phyloP scores from a whole-genome alignment of 192 early-diverging fungal genomes.

The Entomortierella parvispora region DNA sequence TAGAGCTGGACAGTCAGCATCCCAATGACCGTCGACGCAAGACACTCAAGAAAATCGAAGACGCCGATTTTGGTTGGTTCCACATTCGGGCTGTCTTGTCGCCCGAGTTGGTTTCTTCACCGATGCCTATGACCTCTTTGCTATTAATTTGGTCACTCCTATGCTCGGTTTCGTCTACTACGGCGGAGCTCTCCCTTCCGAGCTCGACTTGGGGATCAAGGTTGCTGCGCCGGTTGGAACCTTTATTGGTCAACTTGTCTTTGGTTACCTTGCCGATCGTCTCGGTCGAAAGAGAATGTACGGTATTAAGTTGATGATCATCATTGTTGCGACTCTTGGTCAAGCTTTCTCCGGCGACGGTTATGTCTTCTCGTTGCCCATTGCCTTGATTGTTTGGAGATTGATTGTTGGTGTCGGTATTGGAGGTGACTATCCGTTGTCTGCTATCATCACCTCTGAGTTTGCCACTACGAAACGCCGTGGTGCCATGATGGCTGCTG shows the following conservation, averaged over 20 bases:
- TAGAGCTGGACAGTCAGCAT: too few species aligned
- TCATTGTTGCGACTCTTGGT: constrained; percentile 87
- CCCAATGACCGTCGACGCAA: constrained; percentile 23
- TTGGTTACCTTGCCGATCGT: constrained; percentile 83
- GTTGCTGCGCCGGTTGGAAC: constrained; percentile 87
- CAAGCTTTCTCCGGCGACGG: constrained; percentile 78
- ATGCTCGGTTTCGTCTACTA: constrained; percentile 84
- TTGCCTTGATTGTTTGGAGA: constrained; percentile 88
- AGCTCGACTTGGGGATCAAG: constrained; percentile 86
- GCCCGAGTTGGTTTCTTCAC: constrained; percentile 88
- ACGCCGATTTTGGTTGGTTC: constrained; percentile 79
- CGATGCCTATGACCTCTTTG: constrained; percentile 94
- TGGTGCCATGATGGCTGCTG: constrained; percentile 80
- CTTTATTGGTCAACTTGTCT: constrained; percentile 87
- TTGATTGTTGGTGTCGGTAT: constrained; percentile 93
- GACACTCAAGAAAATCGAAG: constrained; percentile 55
- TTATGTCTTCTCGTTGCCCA: constrained; percentile 74
- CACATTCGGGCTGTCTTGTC: constrained; percentile 76
- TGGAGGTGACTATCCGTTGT: constrained; percentile 96
- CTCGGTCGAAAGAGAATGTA: constrained; percentile 92
- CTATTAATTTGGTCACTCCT: constrained; percentile 86
- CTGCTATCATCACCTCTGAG: constrained; percentile 92
- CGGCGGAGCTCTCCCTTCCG: constrained; percentile 54
- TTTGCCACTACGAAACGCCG: constrained; percentile 83
- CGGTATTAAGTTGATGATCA: constrained; percentile 90